Conservation (phyloP, 345 rosid species). For the Bruguiera gymnorhiza region DNA sequence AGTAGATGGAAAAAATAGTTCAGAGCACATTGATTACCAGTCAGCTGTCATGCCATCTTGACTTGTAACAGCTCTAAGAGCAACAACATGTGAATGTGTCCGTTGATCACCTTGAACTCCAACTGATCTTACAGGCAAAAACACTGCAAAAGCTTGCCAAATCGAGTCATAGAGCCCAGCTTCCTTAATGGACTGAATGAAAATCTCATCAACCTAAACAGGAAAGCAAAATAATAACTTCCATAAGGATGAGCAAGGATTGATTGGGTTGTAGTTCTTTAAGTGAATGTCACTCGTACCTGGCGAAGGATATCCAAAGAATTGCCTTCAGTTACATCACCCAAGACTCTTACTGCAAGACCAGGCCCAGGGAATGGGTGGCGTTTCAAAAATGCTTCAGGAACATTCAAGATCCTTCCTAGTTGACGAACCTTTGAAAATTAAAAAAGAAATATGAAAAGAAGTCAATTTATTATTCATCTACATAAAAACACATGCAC, state of each 20-base stretch:
- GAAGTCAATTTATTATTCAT: neutral
- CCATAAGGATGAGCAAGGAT: neutral
- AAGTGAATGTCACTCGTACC: slow-evolving; percentile 37
- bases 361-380: slow-evolving; percentile 99
- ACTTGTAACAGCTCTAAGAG: slow-evolving; percentile 98
- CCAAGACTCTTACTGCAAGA: slow-evolving; percentile 91
- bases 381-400: slow-evolving; percentile 79
- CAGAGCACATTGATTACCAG: slow-evolving; percentile 49
- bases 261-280: neutral
- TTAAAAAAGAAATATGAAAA: neutral
- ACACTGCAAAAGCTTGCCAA: slow-evolving; percentile 99
- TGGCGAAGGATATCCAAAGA: slow-evolving; percentile 85
- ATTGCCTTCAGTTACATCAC: slow-evolving; percentile 88
- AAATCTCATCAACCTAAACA: slow-evolving; percentile 88
- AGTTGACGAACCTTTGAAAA: slow-evolving; percentile 78
- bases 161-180: slow-evolving; percentile 90
- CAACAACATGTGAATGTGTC: slow-evolving; percentile 97
- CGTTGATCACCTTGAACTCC: slow-evolving; percentile 99
- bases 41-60: slow-evolving; percentile 99
- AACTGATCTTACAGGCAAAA: slow-evolving; percentile 89
- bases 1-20: neutral
- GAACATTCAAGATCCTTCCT: slow-evolving; percentile 79
- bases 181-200: slow-evolving; percentile 92
- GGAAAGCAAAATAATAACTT: slow-evolving; percentile 7
- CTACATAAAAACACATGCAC: neutral